Percentiles rank a stretch among this genome's conserved stretches.
phyloP scores from a whole-genome alignment of 192 early-diverging fungal species.

The Jimgerdemannia flammicorona region DNA sequence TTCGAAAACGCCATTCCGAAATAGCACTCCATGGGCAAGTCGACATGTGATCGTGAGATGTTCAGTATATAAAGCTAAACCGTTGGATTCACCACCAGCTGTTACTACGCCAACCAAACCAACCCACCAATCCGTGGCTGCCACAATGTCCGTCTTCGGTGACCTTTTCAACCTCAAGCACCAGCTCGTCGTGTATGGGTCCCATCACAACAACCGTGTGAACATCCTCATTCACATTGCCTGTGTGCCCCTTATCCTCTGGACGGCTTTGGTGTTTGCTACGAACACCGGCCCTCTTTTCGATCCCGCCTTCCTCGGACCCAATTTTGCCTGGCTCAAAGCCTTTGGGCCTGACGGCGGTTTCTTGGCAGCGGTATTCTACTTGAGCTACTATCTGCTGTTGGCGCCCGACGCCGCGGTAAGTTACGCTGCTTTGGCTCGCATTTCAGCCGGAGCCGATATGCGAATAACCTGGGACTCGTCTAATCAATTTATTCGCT shows the following conservation, averaged over 20 bases:
- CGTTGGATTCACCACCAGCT: no score
- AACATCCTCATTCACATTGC: slow-evolving; percentile 84
- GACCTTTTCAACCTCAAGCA: slow-evolving; percentile 72
- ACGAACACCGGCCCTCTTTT: slow-evolving; percentile 42
- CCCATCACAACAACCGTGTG: slow-evolving; percentile 73
- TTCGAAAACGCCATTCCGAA: no score
- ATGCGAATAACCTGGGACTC: no score
- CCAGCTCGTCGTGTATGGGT: slow-evolving; percentile 78
- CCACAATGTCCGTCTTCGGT: slow-evolving; percentile 11
- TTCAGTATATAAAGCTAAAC: no score
- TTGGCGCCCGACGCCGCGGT: slow-evolving; percentile 72
- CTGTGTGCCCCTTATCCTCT: slow-evolving; percentile 90
- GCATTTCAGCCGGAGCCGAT: slow-evolving; percentile 8
- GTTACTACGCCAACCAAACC: no score
- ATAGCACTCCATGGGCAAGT: no score
- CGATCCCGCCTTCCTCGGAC: slow-evolving; percentile 31
- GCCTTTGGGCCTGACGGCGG: slow-evolving; percentile 22
- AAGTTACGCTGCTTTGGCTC: slow-evolving; percentile 25
- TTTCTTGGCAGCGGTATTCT: slow-evolving; percentile 53
- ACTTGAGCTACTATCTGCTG: slow-evolving; percentile 69
- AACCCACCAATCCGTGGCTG: no score
- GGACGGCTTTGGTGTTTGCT: slow-evolving; percentile 66
- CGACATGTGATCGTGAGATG: no score
- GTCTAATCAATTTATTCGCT: no score
- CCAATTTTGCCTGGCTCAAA: slow-evolving; percentile 40